Percentiles rank a stretch among this genome's conserved stretches.
Evolutionary conservation across 306 rosid species (phyloP).

Genomic region (Citrullus mucosospermus): DNA sequence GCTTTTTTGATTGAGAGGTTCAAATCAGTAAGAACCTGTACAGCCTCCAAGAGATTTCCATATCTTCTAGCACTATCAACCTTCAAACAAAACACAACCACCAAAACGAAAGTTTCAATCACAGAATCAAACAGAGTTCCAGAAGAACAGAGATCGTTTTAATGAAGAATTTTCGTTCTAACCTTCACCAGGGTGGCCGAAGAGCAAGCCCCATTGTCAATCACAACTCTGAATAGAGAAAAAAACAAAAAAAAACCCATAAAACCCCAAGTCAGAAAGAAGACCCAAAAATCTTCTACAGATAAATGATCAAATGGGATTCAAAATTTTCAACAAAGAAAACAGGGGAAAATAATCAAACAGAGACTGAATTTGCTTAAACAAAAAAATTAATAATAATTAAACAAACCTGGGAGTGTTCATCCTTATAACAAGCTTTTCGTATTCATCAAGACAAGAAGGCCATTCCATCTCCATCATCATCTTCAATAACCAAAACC

Average conservation of each 20-base stretch:
- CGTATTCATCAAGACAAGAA: conserved; percentile 63
- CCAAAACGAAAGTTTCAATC: neutral
- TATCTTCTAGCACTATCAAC: conserved; percentile 88
- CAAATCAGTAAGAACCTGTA: conserved; percentile 73
- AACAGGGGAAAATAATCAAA: neutral
- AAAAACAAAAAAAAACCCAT: neutral
- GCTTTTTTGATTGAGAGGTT: conserved; percentile 81
- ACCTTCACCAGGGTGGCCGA: conserved; percentile 83
- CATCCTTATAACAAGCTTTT: conserved; percentile 75
- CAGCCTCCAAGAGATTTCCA: conserved; percentile 82
- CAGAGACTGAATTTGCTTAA: neutral
- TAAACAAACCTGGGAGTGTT: conserved; percentile 64
- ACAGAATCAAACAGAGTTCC: neutral
- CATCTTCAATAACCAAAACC: neutral
- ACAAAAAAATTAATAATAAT: too few relatives aligned
- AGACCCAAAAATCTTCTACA: neutral
- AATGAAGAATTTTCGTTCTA: neutral
- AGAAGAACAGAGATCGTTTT: neutral
- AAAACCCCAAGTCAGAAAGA: conserved; percentile 31
- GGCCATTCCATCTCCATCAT: conserved; percentile 52
- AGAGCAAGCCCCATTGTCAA: conserved; percentile 76
- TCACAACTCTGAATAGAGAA: conserved; percentile 54
- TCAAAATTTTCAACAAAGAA: neutral
- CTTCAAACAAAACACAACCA: conserved; percentile 20
- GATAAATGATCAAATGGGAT: neutral